Base-by-base conservation (phyloP, 2,329 filamentous ascomycete genomes). In the Hypomyces perniciosus region DNA sequence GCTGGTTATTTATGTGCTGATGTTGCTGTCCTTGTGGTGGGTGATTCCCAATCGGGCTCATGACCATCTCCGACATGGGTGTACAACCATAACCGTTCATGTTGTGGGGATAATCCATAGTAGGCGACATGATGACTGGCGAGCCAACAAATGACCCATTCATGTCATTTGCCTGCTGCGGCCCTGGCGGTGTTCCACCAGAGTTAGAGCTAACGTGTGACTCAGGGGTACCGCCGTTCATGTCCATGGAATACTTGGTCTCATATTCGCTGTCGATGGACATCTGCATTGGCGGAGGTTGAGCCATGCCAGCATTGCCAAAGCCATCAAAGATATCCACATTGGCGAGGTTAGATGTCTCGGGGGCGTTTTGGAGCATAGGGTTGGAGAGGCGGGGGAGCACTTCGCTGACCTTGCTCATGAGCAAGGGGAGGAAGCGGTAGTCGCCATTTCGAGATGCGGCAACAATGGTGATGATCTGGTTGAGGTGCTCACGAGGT, bases 371-470 rank as follows among this genome's bases (percentile, higher is more conserved):
- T 54, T 79, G 77, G 10, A 85, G 73, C 71, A 81, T 77, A 1
- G 81, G 82, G 56, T 78, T 81, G 52, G 76, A 73, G 12, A 85
- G 71, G 10, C 75, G 75, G 6, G 86, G 85, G 3, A 91, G 70
- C 3, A 85, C 76, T 39, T 92, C 86, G 54, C 84, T 78, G 37
- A 92, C 79, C 70, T 92, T 93, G 64, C 79, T 80, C 50, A 93
- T 70, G 1, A 95, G 76, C 1, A 95, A 75, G 3, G 88, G 88
- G 10, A 92, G 73, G 63, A 90, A 93, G 46, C 86, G 84, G 55
- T 85, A 79, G 51, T 91, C 79, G 6, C 88, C 88, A 51, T 81
- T 84, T n/a, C 87, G 86, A 13, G 93, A 76, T 7, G 81, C 74
- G 2, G 84, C 83, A 2, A 90, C 74, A 7, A 90, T 76, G 52